These are phyloP conservation scores for Collybia sp. DNA, from an alignment of 768 basidiomycete genomes.

Conservation along the genomic window DNA sequence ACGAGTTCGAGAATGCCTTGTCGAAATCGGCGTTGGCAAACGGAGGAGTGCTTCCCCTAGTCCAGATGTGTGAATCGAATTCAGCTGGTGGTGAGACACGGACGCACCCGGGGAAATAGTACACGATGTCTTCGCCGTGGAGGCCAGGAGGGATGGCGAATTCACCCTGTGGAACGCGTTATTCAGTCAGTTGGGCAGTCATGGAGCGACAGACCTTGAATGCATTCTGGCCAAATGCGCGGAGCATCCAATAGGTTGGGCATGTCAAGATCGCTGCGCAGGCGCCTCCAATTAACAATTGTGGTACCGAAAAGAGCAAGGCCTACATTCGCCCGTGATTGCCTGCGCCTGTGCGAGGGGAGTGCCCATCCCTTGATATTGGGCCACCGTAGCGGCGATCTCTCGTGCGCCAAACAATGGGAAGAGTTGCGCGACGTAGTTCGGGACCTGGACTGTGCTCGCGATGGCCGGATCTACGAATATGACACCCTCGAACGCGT, in stretches of 20 bases:
- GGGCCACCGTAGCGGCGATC: constrained; percentile 13
- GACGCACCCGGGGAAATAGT: constrained; percentile 30
- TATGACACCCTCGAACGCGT: constrained; percentile 28
- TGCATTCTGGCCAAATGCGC: constrained; percentile 18
- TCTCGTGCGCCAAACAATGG: constrained; percentile 26
- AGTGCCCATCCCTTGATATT: constrained; percentile 27
- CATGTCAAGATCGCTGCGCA: constrained; percentile 35
- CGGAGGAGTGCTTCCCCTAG: constrained; percentile 22
- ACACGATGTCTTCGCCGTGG: constrained; percentile 29
- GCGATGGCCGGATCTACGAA: constrained; percentile 30
- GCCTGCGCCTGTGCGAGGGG: constrained; percentile 24
- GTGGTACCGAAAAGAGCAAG: background rate
- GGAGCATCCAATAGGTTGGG: constrained; percentile 32
- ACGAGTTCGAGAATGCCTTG: too few relatives aligned
- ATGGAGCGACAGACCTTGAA: constrained; percentile 22
- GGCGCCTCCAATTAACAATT: background rate
- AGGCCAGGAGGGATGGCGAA: constrained; percentile 34
- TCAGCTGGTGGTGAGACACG: constrained; percentile 17
- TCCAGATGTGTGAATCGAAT: too few relatives aligned
- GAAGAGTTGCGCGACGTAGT: constrained; percentile 34
- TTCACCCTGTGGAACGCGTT: constrained; percentile 21
- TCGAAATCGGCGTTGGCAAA: constrained; percentile 30
- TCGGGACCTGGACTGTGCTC: constrained; percentile 16
- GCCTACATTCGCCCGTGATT: constrained; percentile 36
- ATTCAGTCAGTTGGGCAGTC: background rate